Base-by-base conservation (phyloP, 1,284 basidiomycete species). In the Xerocomus nothofagi region DNA sequence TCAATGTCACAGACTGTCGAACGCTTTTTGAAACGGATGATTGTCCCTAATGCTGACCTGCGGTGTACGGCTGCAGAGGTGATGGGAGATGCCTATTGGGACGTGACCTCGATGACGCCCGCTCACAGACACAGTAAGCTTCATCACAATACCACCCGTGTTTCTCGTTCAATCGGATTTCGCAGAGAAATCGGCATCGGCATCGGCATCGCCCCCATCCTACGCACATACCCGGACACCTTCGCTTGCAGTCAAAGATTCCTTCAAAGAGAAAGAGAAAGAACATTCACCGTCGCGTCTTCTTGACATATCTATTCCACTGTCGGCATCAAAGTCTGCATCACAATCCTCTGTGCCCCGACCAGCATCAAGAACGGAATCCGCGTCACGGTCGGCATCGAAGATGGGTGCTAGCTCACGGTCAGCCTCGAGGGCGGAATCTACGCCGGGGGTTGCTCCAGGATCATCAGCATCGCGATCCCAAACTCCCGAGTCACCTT, bases 1-100 rank as follows among this genome's bases (percentile, higher is more conserved):
- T 75, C 78, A 45, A 85, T 93, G 75, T 85, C 86, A 3, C 75
- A 76, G 46, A 70, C 75, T 55, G 69, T 77, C 46, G 88, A 91
- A 67, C 76, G 74, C 51, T 73, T 93, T 48, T 69, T 93, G 8
- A 76, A 79, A 18, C 73, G 81, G 44, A 92, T 93, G 91, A 77
- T 91, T 26, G 73, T 80, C 11, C 88, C 90, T 2, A 86, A 88
- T 60, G 84, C 86, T 11, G 84, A 88, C 54, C 61, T 84, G 34
- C 77, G 91, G 3, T 84, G 82, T 57, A 87, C 79, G 2, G 83
- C 88, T 4, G 67, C 71, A 1, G 77, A 85, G 46, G 82, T 82
- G 0, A 79, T 90, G 65, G 67, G 61, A 15, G 88, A 93, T 61
- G 53, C 73, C 1, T 92, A 86, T 68, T 93, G 90, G 82, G 67